Evolutionary conservation across 768 basidiomycete genomes (phyloP).

Genomic region (Russula emetica): DNA sequence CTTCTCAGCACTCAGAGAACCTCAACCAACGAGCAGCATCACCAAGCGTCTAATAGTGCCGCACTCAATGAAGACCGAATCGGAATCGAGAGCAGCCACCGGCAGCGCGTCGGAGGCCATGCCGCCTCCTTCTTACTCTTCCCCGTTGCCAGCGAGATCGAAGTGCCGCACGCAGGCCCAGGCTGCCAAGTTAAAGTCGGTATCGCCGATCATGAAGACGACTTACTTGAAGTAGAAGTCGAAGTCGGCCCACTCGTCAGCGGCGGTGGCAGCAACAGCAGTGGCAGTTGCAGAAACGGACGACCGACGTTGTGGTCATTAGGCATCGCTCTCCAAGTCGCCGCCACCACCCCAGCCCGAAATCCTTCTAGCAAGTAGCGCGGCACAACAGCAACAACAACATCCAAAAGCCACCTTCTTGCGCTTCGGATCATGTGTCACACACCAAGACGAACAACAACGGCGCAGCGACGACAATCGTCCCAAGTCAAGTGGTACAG

Average conservation of each 20-base stretch:
- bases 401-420: no score
- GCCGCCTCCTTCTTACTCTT: no score
- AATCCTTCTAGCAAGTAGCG: no score
- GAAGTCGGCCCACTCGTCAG: not conserved
- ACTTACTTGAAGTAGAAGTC: not conserved
- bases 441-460: not conserved
- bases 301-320: no score
- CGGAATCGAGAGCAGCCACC: not conserved
- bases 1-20: no score
- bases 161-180: not conserved
- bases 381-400: no score
- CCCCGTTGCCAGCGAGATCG: not conserved
- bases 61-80: not conserved
- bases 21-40: no score
- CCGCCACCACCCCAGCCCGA: no score
- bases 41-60: no score
- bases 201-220: slow-evolving; percentile 9
- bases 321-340: no score
- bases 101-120: not conserved
- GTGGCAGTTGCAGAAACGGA: no score
- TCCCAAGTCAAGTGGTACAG: no score
- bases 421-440: not conserved
- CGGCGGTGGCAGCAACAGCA: not conserved
- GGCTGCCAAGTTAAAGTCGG: slow-evolving; percentile 4
- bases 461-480: not conserved